Base-by-base conservation (phyloP, 768 basidiomycete species). In the Kwoniella shandongensis region DNA sequence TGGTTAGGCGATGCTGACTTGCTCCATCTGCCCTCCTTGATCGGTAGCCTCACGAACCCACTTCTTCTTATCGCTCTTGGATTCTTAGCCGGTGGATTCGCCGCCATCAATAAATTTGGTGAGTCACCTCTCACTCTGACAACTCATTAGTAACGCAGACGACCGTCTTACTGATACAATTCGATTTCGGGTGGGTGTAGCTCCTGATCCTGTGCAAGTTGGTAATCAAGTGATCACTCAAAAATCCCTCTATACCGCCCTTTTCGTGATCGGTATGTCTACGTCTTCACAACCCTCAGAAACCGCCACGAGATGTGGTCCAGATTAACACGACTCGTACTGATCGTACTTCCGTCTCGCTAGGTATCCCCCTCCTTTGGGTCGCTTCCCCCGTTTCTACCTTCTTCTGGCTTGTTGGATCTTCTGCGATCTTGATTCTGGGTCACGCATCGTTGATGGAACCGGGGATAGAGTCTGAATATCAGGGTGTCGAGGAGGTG, bases 401-500 rank as follows among this genome's bases (percentile, higher is more conserved):
- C 23, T 84, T 97, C 78, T 96, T 98, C 83, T 94, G 91, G 90
- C 82, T 97, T 66, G 86, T 94, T 58, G 91, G 92, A 18, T 87
- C 88, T 1, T 91, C 89, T 1, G 82, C 84, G 18, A 81, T 93
- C 59, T 79, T 94, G 60, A 89, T 98, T 69, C 80, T 94, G 61
- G 85, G 81, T 10, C 94, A 98, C 71, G 94, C 94, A 1, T 83
- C 83, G 54, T 61, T 97, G 61, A 85, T 97, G 61, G 94, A 98
- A 77, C 94, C 93, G 1, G 94, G 94, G 25, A 83, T 96, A 51
- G 94, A 98, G 79, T 89, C 88, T 79, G 91, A 94, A 75, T 96
- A 96, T 66, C 85, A 87, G 2, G 71, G 79, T 40, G 87, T 91
- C n/a, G 83, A 88, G 76, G 56, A 62, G 1, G 72, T 69, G 11